Conservation (phyloP, 345 rosid genomes). For the Pelargonium nanum region DNA sequence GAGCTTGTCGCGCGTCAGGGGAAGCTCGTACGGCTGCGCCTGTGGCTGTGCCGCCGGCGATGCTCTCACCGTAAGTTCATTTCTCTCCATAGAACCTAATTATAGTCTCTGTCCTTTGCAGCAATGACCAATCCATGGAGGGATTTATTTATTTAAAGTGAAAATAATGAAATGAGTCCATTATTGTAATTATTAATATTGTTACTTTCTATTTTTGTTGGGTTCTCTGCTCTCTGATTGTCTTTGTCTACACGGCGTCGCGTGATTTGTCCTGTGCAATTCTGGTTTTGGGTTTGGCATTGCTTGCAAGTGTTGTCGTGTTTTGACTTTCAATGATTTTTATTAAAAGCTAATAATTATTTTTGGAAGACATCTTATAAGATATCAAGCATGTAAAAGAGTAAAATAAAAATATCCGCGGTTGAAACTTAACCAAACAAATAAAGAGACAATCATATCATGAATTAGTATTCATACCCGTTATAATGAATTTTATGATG, state of each 20-base stretch:
- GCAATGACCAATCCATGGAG: neutral
- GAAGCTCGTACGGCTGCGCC: conserved; percentile 7
- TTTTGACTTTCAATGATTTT: no score
- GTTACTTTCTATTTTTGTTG: neutral
- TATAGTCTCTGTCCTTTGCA: no score
- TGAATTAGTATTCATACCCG: no score
- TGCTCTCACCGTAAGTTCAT: neutral
- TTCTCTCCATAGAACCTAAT: no score
- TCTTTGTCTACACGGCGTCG: neutral
- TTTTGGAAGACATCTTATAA: no score
- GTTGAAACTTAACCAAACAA: no score
- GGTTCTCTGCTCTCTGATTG: neutral
- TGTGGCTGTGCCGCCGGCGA: conserved; percentile 10
- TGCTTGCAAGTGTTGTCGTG: neutral
- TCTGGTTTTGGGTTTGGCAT: neutral
- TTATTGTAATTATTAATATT: neutral
- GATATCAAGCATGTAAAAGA: no score
- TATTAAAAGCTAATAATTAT: no score
- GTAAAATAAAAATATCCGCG: no score
- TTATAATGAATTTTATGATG: no score
- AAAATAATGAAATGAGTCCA: neutral
- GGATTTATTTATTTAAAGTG: neutral
- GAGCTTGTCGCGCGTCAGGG: conserved; percentile 21
- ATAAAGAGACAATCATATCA: no score
- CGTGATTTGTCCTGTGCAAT: neutral